These are phyloP conservation scores for Coemansia sp. DNA, from an alignment of 192 early-diverging fungal genomes.

Conservation along the genomic window DNA sequence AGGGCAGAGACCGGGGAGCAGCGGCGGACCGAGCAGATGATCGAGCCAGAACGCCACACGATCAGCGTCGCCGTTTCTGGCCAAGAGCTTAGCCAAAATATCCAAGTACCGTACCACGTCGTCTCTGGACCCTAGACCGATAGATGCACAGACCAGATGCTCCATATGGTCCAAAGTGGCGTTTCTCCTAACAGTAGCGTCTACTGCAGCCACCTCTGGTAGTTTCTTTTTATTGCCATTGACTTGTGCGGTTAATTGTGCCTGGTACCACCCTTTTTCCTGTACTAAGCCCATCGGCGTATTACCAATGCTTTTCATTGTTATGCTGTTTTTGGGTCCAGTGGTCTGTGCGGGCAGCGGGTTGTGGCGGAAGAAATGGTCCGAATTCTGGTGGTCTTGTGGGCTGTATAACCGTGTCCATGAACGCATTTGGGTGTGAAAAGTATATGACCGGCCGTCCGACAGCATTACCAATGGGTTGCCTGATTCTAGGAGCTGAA, in stretches of 20 bases:
- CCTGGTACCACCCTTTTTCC: slow-evolving; percentile 12
- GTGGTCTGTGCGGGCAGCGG: background rate
- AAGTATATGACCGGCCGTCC: slow-evolving; percentile 28
- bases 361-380: slow-evolving; percentile 19
- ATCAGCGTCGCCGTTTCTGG: slow-evolving; percentile 10
- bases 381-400: slow-evolving; percentile 15
- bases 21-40: slow-evolving; percentile 43
- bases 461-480: slow-evolving; percentile 20
- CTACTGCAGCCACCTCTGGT: background rate
- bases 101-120: slow-evolving; percentile 32
- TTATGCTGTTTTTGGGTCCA: too few relatives aligned
- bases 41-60: slow-evolving; percentile 30
- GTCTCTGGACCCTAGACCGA: slow-evolving; percentile 10
- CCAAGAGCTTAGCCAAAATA: slow-evolving; percentile 18
- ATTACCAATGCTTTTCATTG: too few relatives aligned
- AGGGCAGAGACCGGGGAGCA: slow-evolving; percentile 8
- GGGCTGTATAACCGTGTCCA: slow-evolving; percentile 39
- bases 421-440: slow-evolving; percentile 12
- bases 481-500: slow-evolving; percentile 14
- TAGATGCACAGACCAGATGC: slow-evolving; percentile 26
- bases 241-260: background rate
- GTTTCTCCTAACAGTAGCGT: background rate
- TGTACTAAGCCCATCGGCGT: slow-evolving; percentile 18
- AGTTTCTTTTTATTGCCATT: background rate
- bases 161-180: slow-evolving; percentile 55